Base-by-base conservation (phyloP, 2,329 filamentous ascomycete genomes). In the Fusarium ramigenum region DNA sequence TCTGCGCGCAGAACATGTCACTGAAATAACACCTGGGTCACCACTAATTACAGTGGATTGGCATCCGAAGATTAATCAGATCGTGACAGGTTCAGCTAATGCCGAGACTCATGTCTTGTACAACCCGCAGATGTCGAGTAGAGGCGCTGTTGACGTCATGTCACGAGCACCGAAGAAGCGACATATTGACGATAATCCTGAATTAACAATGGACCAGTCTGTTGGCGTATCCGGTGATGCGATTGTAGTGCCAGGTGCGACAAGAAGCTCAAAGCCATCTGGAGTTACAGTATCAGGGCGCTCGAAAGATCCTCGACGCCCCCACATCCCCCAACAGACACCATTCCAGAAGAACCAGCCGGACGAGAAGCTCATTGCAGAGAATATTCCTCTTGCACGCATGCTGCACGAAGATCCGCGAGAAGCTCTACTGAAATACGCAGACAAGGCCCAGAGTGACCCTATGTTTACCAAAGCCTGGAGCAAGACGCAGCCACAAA, bases 341-440 rank as follows among this genome's bases (percentile, higher is more conserved):
- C 96, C 96, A 0, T 98, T 98, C 80, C 92, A 93, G 77, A 96
- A 97, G 82, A 93, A 88, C 68, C 93, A 96, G 78, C 95, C 96
- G 0, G 95, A 98, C 81, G 93, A 96, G 81, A 92, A 93, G 78
- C 94, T 97, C 80, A 94, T 99, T 69, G 92, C 92, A 77, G 90
- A 96, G 79, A 93, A 93, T 74, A 97, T 98, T 60, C 94, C 95
- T 34, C 87, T 98, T 18, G 96, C 94, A 71, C 92, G 90, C 71
- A 97, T 99, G 94, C 88, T 97, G 53, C 95, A 99, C 82, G 96
- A 99, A 81, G 96, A 99, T 84, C 96, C 96, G 1, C 87, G 96
- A 72, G 96, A 97, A 83, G 96, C 96, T 50, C 84, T 99, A 79
- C 84, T 99, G 68, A 98, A 97, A 84, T 99, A 98, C 85, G 96